Evolutionary conservation across 176 grass and related monocot genomes (phyloP).

Genomic region (Tuctoria greenei): DNA sequence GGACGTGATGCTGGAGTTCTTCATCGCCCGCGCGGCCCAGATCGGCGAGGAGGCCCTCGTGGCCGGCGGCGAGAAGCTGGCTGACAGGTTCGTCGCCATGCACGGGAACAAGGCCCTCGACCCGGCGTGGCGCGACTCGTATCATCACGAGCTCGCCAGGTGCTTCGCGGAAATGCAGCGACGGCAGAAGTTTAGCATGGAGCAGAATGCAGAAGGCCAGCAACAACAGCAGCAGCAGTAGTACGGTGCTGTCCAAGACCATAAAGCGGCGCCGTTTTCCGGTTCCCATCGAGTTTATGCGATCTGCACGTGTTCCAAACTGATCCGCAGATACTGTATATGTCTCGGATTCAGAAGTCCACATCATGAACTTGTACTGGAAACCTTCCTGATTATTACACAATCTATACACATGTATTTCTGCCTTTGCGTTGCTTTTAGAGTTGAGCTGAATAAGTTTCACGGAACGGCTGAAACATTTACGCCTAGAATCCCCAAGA

Average conservation of each 20-base stretch:
- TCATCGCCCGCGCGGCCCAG: background rate
- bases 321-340: no score
- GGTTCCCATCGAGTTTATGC: no score
- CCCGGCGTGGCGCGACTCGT: background rate
- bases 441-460: no score
- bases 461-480: no score
- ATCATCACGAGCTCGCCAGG: background rate
- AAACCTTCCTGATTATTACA: no score
- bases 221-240: background rate
- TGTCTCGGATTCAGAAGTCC: no score
- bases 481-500: no score
- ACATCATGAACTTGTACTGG: no score
- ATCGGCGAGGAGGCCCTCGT: background rate
- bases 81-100: slow-evolving; percentile 43
- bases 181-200: background rate
- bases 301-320: no score
- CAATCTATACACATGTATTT: no score
- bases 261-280: no score
- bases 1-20: background rate
- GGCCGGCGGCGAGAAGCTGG: background rate
- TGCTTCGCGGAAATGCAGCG: background rate
- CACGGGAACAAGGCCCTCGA: slow-evolving; percentile 37
- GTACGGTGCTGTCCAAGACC: background rate
- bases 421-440: no score
- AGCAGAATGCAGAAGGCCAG: background rate